Percentiles rank a stretch among this genome's conserved stretches.
Evolutionary conservation across 495 filamentous ascomycete species (phyloP).

Genomic region (Talaromyces borbonicus): DNA sequence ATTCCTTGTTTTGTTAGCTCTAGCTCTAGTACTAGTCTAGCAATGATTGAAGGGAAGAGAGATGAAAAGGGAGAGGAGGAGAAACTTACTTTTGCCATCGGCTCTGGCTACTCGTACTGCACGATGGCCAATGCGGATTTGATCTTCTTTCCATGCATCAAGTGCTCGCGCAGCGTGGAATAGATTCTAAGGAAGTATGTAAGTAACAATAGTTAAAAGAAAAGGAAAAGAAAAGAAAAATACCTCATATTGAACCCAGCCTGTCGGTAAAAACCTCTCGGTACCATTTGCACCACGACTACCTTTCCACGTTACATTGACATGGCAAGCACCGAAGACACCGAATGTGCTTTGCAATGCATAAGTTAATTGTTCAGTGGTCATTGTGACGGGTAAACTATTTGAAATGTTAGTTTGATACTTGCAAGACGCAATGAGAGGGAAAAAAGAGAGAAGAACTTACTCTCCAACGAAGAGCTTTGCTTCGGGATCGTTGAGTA

Average conservation of each 20-base stretch:
- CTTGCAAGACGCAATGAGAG: neutral
- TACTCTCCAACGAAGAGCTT: slow-evolving; percentile 4
- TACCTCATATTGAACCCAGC: slow-evolving; percentile 2
- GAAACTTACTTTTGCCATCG: neutral
- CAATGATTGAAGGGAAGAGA: too few species aligned
- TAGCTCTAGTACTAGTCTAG: neutral
- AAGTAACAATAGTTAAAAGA: neutral
- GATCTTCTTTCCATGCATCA: neutral
- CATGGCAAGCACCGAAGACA: neutral
- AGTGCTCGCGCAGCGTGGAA: neutral
- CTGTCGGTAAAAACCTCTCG: neutral
- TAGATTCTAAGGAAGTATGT: neutral
- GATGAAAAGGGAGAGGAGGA: too few species aligned
- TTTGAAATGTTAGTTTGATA: neutral
- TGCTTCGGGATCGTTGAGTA: neutral
- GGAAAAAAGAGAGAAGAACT: neutral
- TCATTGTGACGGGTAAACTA: neutral
- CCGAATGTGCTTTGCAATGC: neutral
- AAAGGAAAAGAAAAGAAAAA: neutral
- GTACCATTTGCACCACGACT: neutral
- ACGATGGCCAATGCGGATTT: neutral
- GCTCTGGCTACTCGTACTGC: neutral
- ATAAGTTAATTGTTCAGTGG: neutral
- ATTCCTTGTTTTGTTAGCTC: slow-evolving; percentile 1
- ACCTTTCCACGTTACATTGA: neutral